Conservation (phyloP, 106 monocot genomes). For the Narthecium ossifragum region DNA sequence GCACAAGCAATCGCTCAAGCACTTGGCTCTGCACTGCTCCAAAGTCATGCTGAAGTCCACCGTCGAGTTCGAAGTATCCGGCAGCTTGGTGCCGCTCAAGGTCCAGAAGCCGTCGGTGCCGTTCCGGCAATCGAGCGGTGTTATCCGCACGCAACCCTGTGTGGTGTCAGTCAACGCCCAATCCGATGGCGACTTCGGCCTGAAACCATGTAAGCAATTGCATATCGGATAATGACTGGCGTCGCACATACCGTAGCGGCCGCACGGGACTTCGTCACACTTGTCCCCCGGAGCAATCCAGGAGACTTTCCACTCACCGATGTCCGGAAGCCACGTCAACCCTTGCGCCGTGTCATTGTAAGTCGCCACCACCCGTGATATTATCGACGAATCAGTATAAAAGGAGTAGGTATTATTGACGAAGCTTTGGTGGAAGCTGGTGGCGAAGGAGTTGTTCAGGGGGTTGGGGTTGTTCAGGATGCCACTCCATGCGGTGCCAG, state of each 20-base stretch:
- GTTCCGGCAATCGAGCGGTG: constrained; percentile 27
- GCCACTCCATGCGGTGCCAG: constrained; percentile 24
- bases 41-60: constrained; percentile 5
- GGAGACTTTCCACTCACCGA: constrained; percentile 5
- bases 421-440: constrained; percentile 3
- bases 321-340: not conserved
- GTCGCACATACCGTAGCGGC: constrained; percentile 20
- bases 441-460: too few relatives aligned
- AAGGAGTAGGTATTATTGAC: not conserved
- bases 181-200: constrained; percentile 7
- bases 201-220: constrained; percentile 16
- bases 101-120: constrained; percentile 31
- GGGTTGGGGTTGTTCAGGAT: constrained; percentile 15
- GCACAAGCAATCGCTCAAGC: constrained; percentile 20
- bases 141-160: constrained; percentile 22
- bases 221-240: constrained; percentile 9
- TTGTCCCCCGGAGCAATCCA: constrained; percentile 12
- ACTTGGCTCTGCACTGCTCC: constrained; percentile 4
- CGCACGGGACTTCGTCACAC: constrained; percentile 20
- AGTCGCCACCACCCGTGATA: not conserved
- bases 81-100: constrained; percentile 20
- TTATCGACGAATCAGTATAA: not conserved
- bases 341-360: not conserved
- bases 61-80: constrained; percentile 30
- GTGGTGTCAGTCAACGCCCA: constrained; percentile 15